These are phyloP conservation scores for Moesziomyces globuligerus DNA, from an alignment of 1,284 basidiomycete species.

Conservation along the genomic window DNA sequence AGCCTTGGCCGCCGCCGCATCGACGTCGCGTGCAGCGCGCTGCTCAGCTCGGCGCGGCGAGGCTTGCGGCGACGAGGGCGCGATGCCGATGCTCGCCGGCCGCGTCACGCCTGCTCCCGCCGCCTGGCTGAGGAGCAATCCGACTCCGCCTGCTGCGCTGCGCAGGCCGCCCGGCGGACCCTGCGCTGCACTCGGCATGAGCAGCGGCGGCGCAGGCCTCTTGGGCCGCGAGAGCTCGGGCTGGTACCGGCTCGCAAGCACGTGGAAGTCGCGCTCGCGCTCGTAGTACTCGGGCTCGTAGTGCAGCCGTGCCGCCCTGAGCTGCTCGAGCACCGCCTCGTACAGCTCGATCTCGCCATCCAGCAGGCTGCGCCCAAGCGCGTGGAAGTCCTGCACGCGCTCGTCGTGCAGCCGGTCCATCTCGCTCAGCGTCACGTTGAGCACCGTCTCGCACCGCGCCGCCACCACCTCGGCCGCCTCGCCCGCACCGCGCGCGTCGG, in stretches of 20 bases:
- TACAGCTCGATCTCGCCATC: conserved; percentile 55
- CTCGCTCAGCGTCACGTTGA: conserved; percentile 87
- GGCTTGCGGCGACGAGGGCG: not conserved
- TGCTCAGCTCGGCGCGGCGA: not conserved
- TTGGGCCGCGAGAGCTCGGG: conserved; percentile 24
- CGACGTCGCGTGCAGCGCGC: not conserved
- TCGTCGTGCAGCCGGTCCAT: conserved; percentile 72
- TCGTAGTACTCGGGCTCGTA: conserved; percentile 44
- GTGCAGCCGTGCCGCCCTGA: conserved; percentile 31
- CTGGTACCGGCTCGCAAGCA: conserved; percentile 25
- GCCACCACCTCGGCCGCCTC: conserved; percentile 71
- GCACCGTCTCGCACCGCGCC: conserved; percentile 82
- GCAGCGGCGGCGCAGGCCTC: conserved; percentile 13
- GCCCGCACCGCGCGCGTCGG: not conserved
- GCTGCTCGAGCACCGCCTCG: conserved; percentile 35
- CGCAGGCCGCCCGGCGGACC: conserved; percentile 14
- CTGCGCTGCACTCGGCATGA: conserved; percentile 35
- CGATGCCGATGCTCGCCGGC: conserved; percentile 15
- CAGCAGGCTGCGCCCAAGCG: conserved; percentile 36
- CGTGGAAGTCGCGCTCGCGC: conserved; percentile 18
- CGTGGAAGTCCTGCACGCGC: conserved; percentile 52
- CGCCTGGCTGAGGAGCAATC: conserved; percentile 17
- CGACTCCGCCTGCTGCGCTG: conserved; percentile 2
- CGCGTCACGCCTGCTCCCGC: conserved; percentile 15
- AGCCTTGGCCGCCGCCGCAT: not conserved